Evolutionary conservation across 192 early-diverging fungal genomes (phyloP), one percentile per base, ranked within the genome.

Genomic region (Phycomyces blakesleeanus): DNA sequence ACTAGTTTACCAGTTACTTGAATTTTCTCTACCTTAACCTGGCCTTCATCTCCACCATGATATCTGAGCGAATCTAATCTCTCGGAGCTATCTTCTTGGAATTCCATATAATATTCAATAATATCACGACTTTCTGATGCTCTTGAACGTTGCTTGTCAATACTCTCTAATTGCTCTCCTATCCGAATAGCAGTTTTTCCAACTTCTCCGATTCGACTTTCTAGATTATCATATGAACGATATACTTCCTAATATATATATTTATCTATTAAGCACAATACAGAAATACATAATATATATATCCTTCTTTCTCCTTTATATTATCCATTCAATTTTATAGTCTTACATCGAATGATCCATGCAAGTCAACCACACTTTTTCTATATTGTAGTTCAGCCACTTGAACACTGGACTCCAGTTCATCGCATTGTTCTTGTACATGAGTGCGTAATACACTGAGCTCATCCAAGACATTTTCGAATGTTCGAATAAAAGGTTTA

Each of bases 151-250:
- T 99, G 95, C 64, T 90, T 93, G 70, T 96, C 93, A 44, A 97
- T 91, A 0, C 89, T 95, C 68, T 99, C 97, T 41, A 99, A 82
- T 77, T 99, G 95, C 71, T 99, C 97, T 59, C 97, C 91, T 66
- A 99, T 95, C 54, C 92, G 83, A 44, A 98, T 89, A n/a, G 95
- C 93, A 21, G 95, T 97, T 65, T 91, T 94, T 70, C 95, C 91
- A 9, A 99, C 93, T 72, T 96, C 89, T 57, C 87, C 87, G 39
- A 98, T 88, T 55, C 94, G 84, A 25, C 80, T 80, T 73, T 99
- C 95, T 47, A 99, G 78, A 37, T 80, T 79, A 66, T 96, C 93
- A 74, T 95, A 93, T 39, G 91, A 89, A 44, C 77, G 79, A 76
- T 93, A 88, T 4, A 97, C 93, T 51, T 92, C 85, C 91, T 94